Conservation (phyloP, 176 grass and related monocot species). For the Alopecurus myosuroides region DNA sequence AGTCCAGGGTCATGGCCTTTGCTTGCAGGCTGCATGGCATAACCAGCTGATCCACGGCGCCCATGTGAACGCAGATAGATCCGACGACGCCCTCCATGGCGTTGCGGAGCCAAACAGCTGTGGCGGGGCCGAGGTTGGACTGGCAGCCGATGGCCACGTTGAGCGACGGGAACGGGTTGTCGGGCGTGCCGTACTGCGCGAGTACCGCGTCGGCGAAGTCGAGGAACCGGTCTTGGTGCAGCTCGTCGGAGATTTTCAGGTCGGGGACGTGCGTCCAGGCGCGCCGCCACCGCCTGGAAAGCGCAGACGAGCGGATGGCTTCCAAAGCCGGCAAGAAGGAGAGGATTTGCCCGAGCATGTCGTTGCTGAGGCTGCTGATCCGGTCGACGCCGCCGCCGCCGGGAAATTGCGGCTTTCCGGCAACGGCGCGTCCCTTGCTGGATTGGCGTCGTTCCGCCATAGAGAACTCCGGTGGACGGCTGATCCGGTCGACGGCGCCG, state of each 20-base stretch:
- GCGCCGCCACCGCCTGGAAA: constrained; percentile 4
- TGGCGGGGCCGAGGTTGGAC: not conserved
- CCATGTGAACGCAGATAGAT: not conserved
- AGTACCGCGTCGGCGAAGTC: not conserved
- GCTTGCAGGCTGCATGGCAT: not conserved
- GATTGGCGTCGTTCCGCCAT: not conserved
- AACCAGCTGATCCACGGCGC: not conserved
- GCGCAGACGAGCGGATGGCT: not conserved
- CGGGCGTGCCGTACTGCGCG: not conserved
- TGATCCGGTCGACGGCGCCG: too few relatives aligned
- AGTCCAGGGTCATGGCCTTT: not conserved
- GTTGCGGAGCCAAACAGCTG: constrained; percentile 1
- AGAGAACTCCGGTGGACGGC: too few relatives aligned
- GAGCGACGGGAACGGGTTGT: constrained; percentile 18
- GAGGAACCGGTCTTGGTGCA: not conserved
- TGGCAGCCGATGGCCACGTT: not conserved
- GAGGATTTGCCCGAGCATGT: constrained; percentile 6
- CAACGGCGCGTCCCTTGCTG: not conserved
- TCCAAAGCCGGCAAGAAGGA: not conserved
- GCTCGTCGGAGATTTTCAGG: constrained; percentile 20
- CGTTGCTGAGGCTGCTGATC: not conserved
- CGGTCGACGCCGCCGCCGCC: not conserved
- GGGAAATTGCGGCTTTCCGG: not conserved
- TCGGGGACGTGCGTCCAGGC: not conserved
- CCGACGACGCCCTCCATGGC: not conserved